These are phyloP conservation scores for Jasminum sambac DNA, from an alignment of 257 asterid genomes.

Conservation along the genomic window DNA sequence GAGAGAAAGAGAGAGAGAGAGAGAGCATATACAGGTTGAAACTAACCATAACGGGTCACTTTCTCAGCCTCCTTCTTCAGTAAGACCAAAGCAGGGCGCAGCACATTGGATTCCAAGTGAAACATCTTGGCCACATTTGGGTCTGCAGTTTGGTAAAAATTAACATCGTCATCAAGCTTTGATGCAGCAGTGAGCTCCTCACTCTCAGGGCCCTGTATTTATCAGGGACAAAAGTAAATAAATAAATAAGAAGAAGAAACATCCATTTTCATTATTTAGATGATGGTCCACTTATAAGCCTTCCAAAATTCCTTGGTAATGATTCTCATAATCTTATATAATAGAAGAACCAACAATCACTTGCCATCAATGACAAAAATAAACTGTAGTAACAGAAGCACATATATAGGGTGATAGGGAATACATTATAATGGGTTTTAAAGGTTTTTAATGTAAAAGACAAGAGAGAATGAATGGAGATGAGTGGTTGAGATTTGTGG, in stretches of 20 bases:
- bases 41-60: conserved; percentile 72
- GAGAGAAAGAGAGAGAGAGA: conserved; percentile 18
- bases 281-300: background rate
- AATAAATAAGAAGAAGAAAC: background rate
- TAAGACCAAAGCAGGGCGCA: conserved; percentile 83
- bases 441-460: too few species aligned
- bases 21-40: conserved; percentile 1
- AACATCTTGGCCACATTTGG: conserved; percentile 80
- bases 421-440: too few species aligned
- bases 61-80: conserved; percentile 84
- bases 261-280: conserved; percentile 3
- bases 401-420: too few species aligned
- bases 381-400: background rate
- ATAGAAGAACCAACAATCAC: conserved; percentile 6
- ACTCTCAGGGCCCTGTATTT: conserved; percentile 68
- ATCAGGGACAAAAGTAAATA: conserved; percentile 1
- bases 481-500: too few species aligned
- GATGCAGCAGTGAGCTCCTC: conserved; percentile 80
- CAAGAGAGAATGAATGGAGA: too few species aligned
- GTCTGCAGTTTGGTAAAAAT: conserved; percentile 75
- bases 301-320: background rate
- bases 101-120: conserved; percentile 67
- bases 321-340: conserved; percentile 1
- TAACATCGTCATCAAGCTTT: conserved; percentile 77
- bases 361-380: conserved; percentile 5